Evolutionary conservation across 1,139 yeast species (phyloP), one percentile per base, ranked within the genome.

Genomic region (Taphrina populina): DNA sequence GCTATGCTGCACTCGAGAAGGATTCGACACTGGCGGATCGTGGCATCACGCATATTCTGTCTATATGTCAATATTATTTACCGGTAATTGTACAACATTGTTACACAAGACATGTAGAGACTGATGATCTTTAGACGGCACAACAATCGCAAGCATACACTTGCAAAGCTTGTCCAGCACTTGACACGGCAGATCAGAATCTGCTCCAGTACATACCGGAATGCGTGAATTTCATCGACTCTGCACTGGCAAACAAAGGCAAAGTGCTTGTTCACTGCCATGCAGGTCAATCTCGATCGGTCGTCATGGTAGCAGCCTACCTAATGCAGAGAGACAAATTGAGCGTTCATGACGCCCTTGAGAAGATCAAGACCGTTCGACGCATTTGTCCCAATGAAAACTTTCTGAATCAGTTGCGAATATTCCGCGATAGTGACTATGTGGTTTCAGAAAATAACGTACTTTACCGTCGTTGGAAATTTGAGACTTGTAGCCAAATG

Each of bases 271-370:
- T 73, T 15, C 76, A 72, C 59, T 74, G 71, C 60, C 61, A 53
- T 6, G 96, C 95, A 27, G 98, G 98, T 1, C 79, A 82, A 24
- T 86, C 95, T 1, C 73, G 98, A 62, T 84, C 95, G 0, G 87
- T 80, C 0, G 72, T 95, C 0, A 73, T 88, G 29, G 73, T 82
- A 11, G 75, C 82, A 37, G 95, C 95, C 1, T 92, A 84, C 67
- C 69, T 92, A 60, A 88, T 92, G 94, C 78, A 79, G 65, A 77
- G 79, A 60, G 81, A 83, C 68, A 76, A 79, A 6, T 74, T 87
- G 67, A 70, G 73, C 6, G 70, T 80, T 15, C 73, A 77, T 10
- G 82, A 82, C 60, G 84, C 96, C 0, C 64, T 86, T 7, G 81
- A 84, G 68, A 88, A 90, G 0, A 82, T 92, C 19, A 77, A 75